Base-by-base conservation (phyloP, 768 basidiomycete genomes). In the Lanmaoa rubissima region DNA sequence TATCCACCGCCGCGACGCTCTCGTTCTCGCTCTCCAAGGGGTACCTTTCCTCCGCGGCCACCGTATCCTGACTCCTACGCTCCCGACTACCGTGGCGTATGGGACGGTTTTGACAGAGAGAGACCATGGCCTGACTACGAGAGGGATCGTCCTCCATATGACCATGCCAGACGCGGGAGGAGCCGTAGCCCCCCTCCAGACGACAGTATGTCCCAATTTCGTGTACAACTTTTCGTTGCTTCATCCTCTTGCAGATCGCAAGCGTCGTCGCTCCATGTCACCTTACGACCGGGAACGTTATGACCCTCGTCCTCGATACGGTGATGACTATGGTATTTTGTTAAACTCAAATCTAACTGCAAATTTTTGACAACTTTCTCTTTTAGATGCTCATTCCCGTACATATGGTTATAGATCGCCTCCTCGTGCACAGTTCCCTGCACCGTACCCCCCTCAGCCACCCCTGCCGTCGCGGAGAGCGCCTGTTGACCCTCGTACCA, bases 201-300 rank as follows among this genome's bases (percentile, higher is more conserved):
- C 51, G 92, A 92, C 65, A 76, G 90, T 84, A 56, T 36, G 76
- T 69, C 19, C 16, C 31, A 14, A 39, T 11, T 53, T 21, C 9
- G 31, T 47, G 21, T 46, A 8, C 9, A 34, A 14, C 16, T 21
- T 45, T 48, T 50, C 48, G 19, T 55, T 38, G 40, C 45, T 48
- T 65, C 56, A 65, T 51, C 4, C 21, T 47, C 16, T 55, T 57
- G 76, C 73, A 75, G 85, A 80, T 54, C 79, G 90, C 58, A 94
- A 94, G 70, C 86, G 92, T 57, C 84, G 91, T 57, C 80, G 92
- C 60, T 93, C 92, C 19, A 61, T 74, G 58, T 73, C 79, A 24
- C 92, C 92, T 13, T 91, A 88, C 63, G 92, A 93, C 66, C 79
- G 91, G 56, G 90, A 91, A 54, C 76, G 91, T 43, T 92, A 86